Evolutionary conservation across 2,329 filamentous ascomycete species (phyloP).

Genomic region (Ustulina deusta): DNA sequence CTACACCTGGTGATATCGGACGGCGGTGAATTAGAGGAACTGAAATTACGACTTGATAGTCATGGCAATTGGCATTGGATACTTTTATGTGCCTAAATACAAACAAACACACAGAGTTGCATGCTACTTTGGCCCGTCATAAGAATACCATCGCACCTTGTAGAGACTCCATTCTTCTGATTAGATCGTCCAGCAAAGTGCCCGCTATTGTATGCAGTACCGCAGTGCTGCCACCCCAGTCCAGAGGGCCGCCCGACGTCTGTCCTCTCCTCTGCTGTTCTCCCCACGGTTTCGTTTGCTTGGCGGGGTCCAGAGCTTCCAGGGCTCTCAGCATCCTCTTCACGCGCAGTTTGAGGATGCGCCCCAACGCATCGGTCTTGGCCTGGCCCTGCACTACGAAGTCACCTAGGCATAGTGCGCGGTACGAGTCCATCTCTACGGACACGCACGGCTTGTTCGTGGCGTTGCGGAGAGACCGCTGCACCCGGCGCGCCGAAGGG

Average conservation of each 20-base stretch:
- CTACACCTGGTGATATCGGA: no score
- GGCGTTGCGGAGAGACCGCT: conserved; percentile 36
- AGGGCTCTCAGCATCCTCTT: conserved; percentile 28
- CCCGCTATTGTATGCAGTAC: conserved; percentile 10
- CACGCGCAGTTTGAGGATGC: conserved; percentile 31
- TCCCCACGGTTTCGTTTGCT: background rate
- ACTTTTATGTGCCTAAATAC: no score
- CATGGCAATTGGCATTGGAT: no score
- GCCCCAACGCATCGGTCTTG: conserved; percentile 11
- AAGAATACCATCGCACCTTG: conserved; percentile 36
- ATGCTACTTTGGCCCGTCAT: background rate
- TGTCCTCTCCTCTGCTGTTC: conserved; percentile 11
- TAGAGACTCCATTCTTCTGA: conserved; percentile 36
- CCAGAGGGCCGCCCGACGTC: conserved; percentile 22
- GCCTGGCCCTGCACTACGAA: conserved; percentile 30
- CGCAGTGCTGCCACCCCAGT: conserved; percentile 25
- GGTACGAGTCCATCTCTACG: conserved; percentile 9
- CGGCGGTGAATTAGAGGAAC: no score
- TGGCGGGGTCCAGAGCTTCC: conserved; percentile 14
- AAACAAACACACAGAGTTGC: no score
- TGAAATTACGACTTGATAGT: background rate
- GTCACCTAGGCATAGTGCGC: conserved; percentile 22
- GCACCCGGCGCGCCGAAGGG: conserved; percentile 29
- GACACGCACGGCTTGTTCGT: conserved; percentile 32
- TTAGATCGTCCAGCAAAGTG: conserved; percentile 34